phyloP scores from a whole-genome alignment of 1,284 basidiomycete species.

The Sporisorium graminicola region DNA sequence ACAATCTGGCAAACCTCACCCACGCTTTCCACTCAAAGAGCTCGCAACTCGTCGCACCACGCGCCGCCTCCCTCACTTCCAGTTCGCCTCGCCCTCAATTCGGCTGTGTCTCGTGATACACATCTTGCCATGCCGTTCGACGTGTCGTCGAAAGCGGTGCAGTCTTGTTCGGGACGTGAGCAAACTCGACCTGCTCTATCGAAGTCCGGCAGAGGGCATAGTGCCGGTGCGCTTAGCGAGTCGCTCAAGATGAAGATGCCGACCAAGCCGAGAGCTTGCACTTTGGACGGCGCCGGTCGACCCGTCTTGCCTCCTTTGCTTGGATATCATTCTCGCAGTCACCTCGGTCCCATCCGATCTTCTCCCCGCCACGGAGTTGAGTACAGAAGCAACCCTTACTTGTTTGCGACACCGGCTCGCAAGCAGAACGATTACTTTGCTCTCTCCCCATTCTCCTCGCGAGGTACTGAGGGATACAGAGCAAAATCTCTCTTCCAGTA shows the following conservation, averaged over 20 bases:
- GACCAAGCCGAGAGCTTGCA: conserved; percentile 28
- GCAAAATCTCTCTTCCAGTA: conserved; percentile 19
- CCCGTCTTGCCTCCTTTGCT: conserved; percentile 30
- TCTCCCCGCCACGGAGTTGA: conserved; percentile 16
- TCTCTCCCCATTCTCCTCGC: conserved; percentile 4
- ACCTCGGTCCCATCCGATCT: conserved; percentile 23
- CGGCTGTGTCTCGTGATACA: neutral
- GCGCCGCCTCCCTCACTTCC: neutral
- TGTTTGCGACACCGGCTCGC: conserved; percentile 5
- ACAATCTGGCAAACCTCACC: conserved; percentile 22
- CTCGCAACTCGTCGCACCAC: conserved; percentile 7
- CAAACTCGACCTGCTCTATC: neutral
- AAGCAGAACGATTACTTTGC: conserved; percentile 12
- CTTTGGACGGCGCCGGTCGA: conserved; percentile 18
- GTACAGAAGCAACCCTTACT: conserved; percentile 31
- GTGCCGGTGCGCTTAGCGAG: neutral
- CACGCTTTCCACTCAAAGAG: conserved; percentile 17
- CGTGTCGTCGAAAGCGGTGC: neutral
- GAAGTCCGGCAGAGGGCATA: neutral
- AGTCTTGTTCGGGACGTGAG: neutral
- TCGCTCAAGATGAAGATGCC: conserved; percentile 11
- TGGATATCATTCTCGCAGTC: neutral
- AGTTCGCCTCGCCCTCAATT: neutral
- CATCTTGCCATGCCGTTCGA: neutral
- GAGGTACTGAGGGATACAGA: neutral